Base-by-base conservation (phyloP, 2,329 filamentous ascomycete genomes). In the Arachnopeziza araneosa region DNA sequence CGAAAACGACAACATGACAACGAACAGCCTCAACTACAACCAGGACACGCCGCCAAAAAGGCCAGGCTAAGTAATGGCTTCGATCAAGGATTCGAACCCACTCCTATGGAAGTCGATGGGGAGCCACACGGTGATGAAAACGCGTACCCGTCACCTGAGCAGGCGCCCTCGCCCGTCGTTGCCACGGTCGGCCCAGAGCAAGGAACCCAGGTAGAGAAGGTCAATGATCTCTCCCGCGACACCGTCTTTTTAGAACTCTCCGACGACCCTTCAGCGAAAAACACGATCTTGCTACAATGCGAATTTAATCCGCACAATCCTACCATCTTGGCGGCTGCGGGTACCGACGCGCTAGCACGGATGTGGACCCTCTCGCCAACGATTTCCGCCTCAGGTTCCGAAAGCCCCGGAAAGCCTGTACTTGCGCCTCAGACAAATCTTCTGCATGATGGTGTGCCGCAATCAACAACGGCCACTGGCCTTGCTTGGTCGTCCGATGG, bases 341-440 rank as follows among this genome's bases (percentile, higher is more conserved):
- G 85, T 70, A 87, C 83, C 73, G 85, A 87, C 78, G 83, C 84
- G 75, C 83, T 87, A 83, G 85, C 84, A 78, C 84, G 84, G 66
- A 79, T 87, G 76, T 87, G 85, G 84, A 86, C 82, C 64, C 74
- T 87, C 67, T 80, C 81, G 73, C 81, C 80, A 79, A 77, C 59
- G 32, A 58, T 77, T 71, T 75, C 78, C 68, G 75, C 76, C 67
- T 70, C 77, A 62, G 75, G 75, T 56, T 68, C 72, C 51, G 71
- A 71, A 71, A 58, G 76, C 79, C 75, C 66, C 60, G 62, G 63
- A 67, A 63, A 73, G 74, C 63, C 76, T 49, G 58, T 57, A 21
- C 61, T 62, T 52, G 66, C 69, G 49, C 64, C 67, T 24, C 63
- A 68, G 56, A 75, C 77, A 55, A 80, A 76, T 67, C 75, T 87